Evolutionary conservation across 345 rosid genomes (phyloP).

Genomic region (Diplotaxis tenuifolia): DNA sequence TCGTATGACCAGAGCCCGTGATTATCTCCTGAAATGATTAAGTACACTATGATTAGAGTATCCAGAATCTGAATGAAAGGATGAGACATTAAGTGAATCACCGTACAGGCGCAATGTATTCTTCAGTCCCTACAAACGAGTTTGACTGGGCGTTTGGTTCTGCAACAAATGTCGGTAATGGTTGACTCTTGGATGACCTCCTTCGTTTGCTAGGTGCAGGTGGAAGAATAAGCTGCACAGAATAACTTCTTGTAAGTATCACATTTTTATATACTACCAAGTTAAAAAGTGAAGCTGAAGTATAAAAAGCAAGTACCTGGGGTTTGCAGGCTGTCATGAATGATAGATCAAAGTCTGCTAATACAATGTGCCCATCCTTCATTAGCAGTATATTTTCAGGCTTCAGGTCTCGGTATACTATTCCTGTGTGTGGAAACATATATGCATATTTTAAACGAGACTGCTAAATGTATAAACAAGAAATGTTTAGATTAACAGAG

Average conservation of each 20-base stretch:
- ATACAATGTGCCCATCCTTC: slow-evolving; percentile 76
- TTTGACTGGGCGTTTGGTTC: slow-evolving; percentile 73
- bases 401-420: slow-evolving; percentile 87
- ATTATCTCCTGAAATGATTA: slow-evolving; percentile 75
- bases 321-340: slow-evolving; percentile 74
- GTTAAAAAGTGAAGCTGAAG: slow-evolving; percentile 5
- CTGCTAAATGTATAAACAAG: background rate
- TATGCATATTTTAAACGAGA: background rate
- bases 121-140: slow-evolving; percentile 97
- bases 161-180: slow-evolving; percentile 74
- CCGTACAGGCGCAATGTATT: slow-evolving; percentile 93
- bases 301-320: slow-evolving; percentile 46
- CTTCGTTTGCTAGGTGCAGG: slow-evolving; percentile 53
- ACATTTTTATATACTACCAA: slow-evolving; percentile 5
- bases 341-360: slow-evolving; percentile 93
- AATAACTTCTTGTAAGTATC: background rate
- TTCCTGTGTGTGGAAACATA: slow-evolving; percentile 51
- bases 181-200: slow-evolving; percentile 76
- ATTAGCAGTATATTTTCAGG: slow-evolving; percentile 89
- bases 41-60: background rate
- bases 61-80: background rate
- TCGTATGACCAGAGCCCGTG: slow-evolving; percentile 84
- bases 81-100: slow-evolving; percentile 18
- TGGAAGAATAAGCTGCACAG: slow-evolving; percentile 60
- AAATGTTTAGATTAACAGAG: background rate